phyloP scores from a whole-genome alignment of 495 filamentous ascomycete species.

The Margaritispora aquatica region DNA sequence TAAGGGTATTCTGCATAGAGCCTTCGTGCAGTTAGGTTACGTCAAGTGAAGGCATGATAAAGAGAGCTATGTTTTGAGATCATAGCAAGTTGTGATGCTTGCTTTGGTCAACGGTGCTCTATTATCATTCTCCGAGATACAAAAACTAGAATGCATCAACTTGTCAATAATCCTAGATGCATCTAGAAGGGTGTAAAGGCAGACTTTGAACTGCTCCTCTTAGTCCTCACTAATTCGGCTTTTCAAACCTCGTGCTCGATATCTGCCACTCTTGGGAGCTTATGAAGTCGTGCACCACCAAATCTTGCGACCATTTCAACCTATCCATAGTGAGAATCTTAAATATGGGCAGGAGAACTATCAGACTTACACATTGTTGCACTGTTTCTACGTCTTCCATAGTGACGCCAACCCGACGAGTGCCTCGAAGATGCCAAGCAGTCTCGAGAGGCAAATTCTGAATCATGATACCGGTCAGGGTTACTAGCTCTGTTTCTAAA shows the following conservation, averaged over 20 bases:
- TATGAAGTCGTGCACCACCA: conserved; percentile 10
- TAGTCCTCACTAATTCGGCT: not conserved
- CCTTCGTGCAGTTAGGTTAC: conserved; percentile 31
- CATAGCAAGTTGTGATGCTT: too few relatives aligned
- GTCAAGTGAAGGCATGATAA: conserved; percentile 2
- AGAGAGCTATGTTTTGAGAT: too few relatives aligned
- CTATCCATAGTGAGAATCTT: conserved; percentile 6
- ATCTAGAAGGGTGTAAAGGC: too few relatives aligned
- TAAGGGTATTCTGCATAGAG: conserved; percentile 32
- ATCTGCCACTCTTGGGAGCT: conserved; percentile 18
- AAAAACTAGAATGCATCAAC: not conserved
- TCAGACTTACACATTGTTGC: conserved; percentile 23
- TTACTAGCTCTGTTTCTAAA: conserved; percentile 49
- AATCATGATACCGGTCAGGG: conserved; percentile 51
- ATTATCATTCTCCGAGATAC: too few relatives aligned
- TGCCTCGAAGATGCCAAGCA: conserved; percentile 52
- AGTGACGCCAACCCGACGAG: conserved; percentile 43
- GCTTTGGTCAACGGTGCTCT: too few relatives aligned
- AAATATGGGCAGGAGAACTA: not conserved
- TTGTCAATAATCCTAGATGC: not conserved
- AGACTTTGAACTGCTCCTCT: too few relatives aligned
- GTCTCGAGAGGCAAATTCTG: conserved; percentile 48
- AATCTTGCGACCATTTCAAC: conserved; percentile 20
- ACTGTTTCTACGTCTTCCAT: conserved; percentile 43
- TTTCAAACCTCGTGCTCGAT: conserved; percentile 20